Conservation (phyloP, 805 yeast genomes). For the Brettanomyces custersianus region DNA sequence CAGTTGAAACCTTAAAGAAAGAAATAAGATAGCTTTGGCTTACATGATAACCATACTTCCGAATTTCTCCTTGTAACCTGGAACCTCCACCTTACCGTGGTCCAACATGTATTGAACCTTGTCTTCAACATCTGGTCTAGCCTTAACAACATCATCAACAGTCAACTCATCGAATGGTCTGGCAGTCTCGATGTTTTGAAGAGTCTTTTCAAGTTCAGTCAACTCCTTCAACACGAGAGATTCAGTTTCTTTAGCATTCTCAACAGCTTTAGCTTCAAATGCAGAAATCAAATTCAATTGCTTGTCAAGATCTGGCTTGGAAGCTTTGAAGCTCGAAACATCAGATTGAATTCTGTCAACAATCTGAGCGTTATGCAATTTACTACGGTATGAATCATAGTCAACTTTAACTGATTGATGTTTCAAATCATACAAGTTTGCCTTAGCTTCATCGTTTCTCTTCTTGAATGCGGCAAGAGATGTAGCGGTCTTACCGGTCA, state of each 20-base stretch:
- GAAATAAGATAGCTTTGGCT: slow-evolving; percentile 13
- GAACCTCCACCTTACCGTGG: slow-evolving; percentile 96
- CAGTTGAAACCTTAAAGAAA: slow-evolving; percentile 5
- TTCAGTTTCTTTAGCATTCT: slow-evolving; percentile 92
- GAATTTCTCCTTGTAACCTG: slow-evolving; percentile 97
- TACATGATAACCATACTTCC: slow-evolving; percentile 94
- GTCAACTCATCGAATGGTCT: slow-evolving; percentile 97
- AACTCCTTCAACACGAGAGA: slow-evolving; percentile 80
- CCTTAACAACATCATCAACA: slow-evolving; percentile 87
- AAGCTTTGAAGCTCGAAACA: slow-evolving; percentile 70
- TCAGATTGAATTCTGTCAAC: slow-evolving; percentile 75
- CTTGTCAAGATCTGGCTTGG: slow-evolving; percentile 76
- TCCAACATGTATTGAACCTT: slow-evolving; percentile 91
- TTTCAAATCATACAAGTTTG: slow-evolving; percentile 61
- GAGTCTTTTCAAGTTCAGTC: slow-evolving; percentile 74
- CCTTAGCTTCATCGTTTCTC: slow-evolving; percentile 97
- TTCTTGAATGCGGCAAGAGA: slow-evolving; percentile 85
- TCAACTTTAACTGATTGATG: slow-evolving; percentile 72
- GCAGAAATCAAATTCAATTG: slow-evolving; percentile 88
- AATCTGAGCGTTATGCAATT: slow-evolving; percentile 73
- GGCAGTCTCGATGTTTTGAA: slow-evolving; percentile 89
- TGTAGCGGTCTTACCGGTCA: slow-evolving; percentile 86
- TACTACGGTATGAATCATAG: slow-evolving; percentile 68
- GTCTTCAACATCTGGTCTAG: slow-evolving; percentile 95
- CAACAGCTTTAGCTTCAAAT: slow-evolving; percentile 91